These are phyloP conservation scores for Hippophae tibetana DNA, from an alignment of 306 rosid species.

Conservation along the genomic window DNA sequence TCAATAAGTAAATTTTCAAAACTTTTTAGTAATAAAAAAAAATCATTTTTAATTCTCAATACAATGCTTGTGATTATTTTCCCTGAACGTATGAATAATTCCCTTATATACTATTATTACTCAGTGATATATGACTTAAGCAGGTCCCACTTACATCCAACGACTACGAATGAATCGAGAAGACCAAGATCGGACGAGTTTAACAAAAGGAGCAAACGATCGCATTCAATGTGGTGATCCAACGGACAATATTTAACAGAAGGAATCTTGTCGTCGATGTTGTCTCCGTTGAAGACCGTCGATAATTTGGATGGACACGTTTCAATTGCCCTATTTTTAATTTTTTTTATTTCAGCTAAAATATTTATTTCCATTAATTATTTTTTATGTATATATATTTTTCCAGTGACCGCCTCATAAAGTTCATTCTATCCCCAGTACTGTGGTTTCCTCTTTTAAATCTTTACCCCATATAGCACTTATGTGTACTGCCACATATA, in stretches of 20 bases:
- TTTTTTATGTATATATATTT: too few species aligned
- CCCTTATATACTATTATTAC: too few species aligned
- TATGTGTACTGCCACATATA: not conserved
- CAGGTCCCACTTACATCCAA: not conserved
- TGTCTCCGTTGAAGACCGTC: constrained; percentile 4
- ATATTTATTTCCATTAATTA: not conserved
- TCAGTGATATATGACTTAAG: not conserved
- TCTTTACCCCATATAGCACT: not conserved
- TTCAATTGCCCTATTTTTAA: not conserved
- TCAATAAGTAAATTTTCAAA: too few species aligned
- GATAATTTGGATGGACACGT: constrained; percentile 17
- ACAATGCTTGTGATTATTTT: too few species aligned
- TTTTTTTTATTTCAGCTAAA: not conserved
- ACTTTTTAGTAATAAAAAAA: too few species aligned
- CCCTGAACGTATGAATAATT: too few species aligned
- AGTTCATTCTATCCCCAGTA: not conserved
- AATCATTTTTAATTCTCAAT: too few species aligned
- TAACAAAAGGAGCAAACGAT: not conserved
- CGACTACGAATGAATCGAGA: not conserved
- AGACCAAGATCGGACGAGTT: not conserved
- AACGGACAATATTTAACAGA: not conserved
- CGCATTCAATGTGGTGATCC: constrained; percentile 1
- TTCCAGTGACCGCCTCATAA: constrained; percentile 18
- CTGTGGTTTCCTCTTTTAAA: not conserved
- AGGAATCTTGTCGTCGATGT: constrained; percentile 3